Percentiles rank a stretch among this genome's conserved stretches.
phyloP scores from a whole-genome alignment of 345 rosid species.

The Euphorbia tirucalli region DNA sequence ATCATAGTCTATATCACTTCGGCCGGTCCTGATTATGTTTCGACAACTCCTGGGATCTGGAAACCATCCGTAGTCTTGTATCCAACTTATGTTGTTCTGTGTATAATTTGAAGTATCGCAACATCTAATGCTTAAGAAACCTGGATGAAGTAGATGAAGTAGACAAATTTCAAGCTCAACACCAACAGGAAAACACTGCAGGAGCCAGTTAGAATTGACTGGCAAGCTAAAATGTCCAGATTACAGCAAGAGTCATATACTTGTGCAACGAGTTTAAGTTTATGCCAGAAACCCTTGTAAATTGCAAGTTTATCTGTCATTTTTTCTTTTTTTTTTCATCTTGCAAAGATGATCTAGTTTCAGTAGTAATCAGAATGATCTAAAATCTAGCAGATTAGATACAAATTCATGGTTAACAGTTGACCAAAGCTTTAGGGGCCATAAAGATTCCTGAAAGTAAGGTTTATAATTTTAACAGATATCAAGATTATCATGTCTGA shows the following conservation, averaged over 20 bases:
- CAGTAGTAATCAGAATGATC: neutral
- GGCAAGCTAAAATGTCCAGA: neutral
- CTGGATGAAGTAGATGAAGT: conserved; percentile 39
- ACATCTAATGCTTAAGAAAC: conserved; percentile 53
- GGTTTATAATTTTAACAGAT: neutral
- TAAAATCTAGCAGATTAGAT: neutral
- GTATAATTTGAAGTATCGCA: conserved; percentile 36
- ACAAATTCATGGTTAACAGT: neutral
- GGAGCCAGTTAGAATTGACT: neutral
- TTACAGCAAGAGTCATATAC: no score
- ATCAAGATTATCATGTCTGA: neutral
- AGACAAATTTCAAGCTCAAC: conserved; percentile 2
- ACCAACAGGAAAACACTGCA: neutral
- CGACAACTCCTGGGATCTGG: conserved; percentile 32
- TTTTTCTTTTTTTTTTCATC: neutral
- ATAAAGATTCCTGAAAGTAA: neutral
- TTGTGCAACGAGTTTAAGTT: neutral
- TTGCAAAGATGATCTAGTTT: neutral
- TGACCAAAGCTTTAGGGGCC: neutral
- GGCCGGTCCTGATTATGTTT: conserved; percentile 17
- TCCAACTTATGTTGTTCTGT: conserved; percentile 33
- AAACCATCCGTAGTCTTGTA: conserved; percentile 40
- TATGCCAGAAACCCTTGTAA: neutral
- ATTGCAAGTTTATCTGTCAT: neutral
- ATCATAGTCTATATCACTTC: conserved; percentile 15